Conservation (phyloP, 345 rosid genomes). For the Populus nigra region DNA sequence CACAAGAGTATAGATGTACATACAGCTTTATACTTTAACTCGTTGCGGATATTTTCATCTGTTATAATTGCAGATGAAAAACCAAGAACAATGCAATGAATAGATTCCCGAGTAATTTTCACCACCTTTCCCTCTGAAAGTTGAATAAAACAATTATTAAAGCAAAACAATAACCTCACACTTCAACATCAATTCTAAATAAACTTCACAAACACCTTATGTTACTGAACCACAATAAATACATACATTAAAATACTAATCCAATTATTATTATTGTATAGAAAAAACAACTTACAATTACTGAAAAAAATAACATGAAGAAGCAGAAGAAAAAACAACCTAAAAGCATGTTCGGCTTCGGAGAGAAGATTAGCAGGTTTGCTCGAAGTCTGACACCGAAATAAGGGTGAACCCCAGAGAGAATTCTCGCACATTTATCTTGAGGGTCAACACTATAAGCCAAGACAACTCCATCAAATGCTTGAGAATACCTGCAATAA, state of each 20-base stretch:
- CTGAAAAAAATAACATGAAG: background rate
- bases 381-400: slow-evolving; percentile 56
- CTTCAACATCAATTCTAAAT: slow-evolving; percentile 2
- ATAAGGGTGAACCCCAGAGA: slow-evolving; percentile 65
- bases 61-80: slow-evolving; percentile 71
- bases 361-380: slow-evolving; percentile 64
- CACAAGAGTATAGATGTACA: slow-evolving; percentile 6
- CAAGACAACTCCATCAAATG: slow-evolving; percentile 67
- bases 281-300: background rate
- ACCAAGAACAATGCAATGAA: slow-evolving; percentile 75
- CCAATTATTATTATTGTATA: too few species aligned
- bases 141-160: background rate
- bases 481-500: slow-evolving; percentile 54
- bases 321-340: slow-evolving; percentile 34
- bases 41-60: slow-evolving; percentile 62
- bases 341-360: slow-evolving; percentile 64
- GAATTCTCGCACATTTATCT: slow-evolving; percentile 54
- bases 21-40: slow-evolving; percentile 58
- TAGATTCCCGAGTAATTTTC: slow-evolving; percentile 62
- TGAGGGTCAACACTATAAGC: slow-evolving; percentile 56
- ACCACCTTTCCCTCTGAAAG: slow-evolving; percentile 73
- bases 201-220: background rate
- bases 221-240: too few species aligned
- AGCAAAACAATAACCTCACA: background rate
- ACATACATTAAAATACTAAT: too few species aligned